A percentile compares a stretch with the other conserved stretches of the same genome.
Evolutionary conservation across 2,329 filamentous ascomycete genomes (phyloP).

Genomic region (Penicillium hesseltinei): DNA sequence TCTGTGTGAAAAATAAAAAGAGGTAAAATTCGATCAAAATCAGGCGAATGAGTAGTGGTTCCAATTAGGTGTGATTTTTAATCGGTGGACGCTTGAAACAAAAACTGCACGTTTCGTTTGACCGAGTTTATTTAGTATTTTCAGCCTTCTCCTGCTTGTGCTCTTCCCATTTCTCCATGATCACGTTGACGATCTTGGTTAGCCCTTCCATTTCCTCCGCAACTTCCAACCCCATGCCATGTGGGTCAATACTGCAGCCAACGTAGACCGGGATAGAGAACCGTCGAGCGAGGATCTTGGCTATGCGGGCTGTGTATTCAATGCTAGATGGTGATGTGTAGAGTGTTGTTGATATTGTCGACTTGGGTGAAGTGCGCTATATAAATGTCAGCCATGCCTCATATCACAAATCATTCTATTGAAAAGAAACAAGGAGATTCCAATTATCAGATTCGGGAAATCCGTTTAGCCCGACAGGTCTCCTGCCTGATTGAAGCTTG

Average conservation of each 20-base stretch:
- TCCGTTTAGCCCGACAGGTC: not conserved
- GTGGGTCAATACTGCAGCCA: slow-evolving; percentile 79
- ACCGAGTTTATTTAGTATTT: not conserved
- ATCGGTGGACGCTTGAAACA: not conserved
- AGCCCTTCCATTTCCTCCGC: slow-evolving; percentile 96
- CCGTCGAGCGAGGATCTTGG: slow-evolving; percentile 76
- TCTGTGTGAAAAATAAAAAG: not conserved
- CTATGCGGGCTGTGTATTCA: slow-evolving; percentile 82
- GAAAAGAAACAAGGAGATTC: not conserved
- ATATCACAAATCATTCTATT: too few relatives aligned
- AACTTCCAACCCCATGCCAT: slow-evolving; percentile 71
- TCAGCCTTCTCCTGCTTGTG: slow-evolving; percentile 5
- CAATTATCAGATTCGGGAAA: not conserved
- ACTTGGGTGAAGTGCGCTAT: slow-evolving; percentile 45
- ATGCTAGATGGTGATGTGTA: slow-evolving; percentile 70
- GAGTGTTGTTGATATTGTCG: slow-evolving; percentile 71
- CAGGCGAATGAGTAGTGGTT: not conserved
- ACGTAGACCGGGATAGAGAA: slow-evolving; percentile 79
- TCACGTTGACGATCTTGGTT: slow-evolving; percentile 67
- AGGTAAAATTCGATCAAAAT: not conserved
- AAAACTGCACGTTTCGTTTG: not conserved
- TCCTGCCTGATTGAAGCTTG: not conserved
- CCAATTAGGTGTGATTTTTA: not conserved
- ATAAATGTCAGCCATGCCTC: slow-evolving; percentile 8
- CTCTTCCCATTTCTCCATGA: slow-evolving; percentile 51